Percentiles rank a stretch among this genome's conserved stretches.
Conservation (phyloP, 202 grass and related monocot species). For the Miscanthus sacchariflorus region DNA sequence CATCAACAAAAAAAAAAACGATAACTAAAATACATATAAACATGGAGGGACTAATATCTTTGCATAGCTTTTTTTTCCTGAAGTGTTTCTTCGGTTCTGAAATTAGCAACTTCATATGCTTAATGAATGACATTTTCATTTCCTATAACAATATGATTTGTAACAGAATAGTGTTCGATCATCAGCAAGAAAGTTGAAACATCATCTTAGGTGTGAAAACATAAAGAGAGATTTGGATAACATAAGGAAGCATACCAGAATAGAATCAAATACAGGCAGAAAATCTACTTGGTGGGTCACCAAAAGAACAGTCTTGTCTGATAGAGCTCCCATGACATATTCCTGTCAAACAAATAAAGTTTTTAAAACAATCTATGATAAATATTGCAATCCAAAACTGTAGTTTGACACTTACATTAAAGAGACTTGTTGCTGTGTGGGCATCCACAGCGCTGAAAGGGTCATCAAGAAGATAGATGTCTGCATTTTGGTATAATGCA, state of each 20-base stretch:
- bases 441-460: conserved; percentile 99
- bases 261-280: conserved; percentile 80
- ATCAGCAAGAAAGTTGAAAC: conserved; percentile 16
- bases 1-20: neutral
- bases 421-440: conserved; percentile 85
- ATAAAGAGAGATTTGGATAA: neutral
- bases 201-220: neutral
- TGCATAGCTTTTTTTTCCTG: neutral
- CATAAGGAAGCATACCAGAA: conserved; percentile 57
- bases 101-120: neutral
- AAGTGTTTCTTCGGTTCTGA: neutral
- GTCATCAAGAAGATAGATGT: conserved; percentile 94
- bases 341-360: conserved; percentile 55
- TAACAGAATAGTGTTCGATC: neutral
- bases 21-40: conserved; percentile 11
- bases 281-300: conserved; percentile 99
- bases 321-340: conserved; percentile 88
- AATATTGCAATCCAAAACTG: neutral
- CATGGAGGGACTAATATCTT: neutral
- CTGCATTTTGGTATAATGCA: conserved; percentile 88
- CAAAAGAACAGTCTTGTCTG: conserved; percentile 82
- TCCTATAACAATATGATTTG: neutral
- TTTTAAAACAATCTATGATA: conserved; percentile 17
- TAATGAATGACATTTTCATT: neutral
- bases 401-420: conserved; percentile 64